Evolutionary conservation across 306 rosid species (phyloP).

Genomic region (Inga laurina): DNA sequence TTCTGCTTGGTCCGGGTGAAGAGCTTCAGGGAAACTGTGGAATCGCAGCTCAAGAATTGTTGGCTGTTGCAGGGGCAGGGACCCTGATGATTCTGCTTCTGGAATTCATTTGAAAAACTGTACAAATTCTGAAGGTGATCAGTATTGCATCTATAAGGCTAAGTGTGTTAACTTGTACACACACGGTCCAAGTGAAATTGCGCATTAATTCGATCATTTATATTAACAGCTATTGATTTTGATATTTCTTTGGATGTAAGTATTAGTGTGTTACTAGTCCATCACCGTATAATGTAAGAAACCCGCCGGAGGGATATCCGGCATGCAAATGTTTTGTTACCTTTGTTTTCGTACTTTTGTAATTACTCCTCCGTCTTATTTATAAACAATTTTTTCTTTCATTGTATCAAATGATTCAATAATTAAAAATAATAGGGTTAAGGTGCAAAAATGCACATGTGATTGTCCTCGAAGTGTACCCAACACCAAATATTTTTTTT

Average conservation of each 20-base stretch:
- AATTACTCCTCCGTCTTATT: too few species aligned
- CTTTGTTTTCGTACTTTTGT: too few species aligned
- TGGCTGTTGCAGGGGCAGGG: constrained; percentile 59
- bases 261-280: not conserved
- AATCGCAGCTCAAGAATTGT: constrained; percentile 72
- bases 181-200: not conserved
- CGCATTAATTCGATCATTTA: not conserved
- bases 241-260: not conserved
- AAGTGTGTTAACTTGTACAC: not conserved
- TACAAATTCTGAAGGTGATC: not conserved
- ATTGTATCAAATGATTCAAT: too few species aligned
- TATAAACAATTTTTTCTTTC: too few species aligned
- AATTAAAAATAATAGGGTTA: too few species aligned
- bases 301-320: too few species aligned
- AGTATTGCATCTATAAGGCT: not conserved
- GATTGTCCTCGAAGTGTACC: too few species aligned
- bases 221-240: not conserved
- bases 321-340: too few species aligned
- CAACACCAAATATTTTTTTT: too few species aligned
- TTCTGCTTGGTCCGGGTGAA: constrained; percentile 63
- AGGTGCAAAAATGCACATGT: too few species aligned
- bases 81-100: not conserved
- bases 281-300: too few species aligned
- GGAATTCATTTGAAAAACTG: not conserved
- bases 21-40: constrained; percentile 51